Evolutionary conservation across 2,329 filamentous ascomycete genomes (phyloP).

Genomic region (Arthrobotrys entomopaga): DNA sequence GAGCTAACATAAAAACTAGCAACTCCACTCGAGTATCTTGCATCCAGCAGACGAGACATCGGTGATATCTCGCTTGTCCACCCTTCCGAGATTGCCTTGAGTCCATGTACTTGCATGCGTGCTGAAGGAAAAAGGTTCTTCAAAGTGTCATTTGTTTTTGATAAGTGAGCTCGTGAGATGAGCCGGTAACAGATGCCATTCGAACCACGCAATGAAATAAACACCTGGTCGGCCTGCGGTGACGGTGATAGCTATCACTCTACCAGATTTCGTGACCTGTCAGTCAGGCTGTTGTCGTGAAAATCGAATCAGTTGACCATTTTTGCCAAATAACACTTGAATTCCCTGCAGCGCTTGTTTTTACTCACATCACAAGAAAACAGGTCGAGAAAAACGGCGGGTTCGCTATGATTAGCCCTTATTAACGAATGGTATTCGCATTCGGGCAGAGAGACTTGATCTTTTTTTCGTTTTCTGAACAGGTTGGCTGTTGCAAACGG

Average conservation of each 20-base stretch:
- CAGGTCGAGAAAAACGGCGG: background rate
- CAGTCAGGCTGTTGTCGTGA: background rate
- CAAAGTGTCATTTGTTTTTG: background rate
- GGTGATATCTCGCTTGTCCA: slow-evolving; percentile 53
- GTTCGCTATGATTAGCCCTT: slow-evolving; percentile 1
- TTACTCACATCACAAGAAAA: background rate
- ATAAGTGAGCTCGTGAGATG: background rate
- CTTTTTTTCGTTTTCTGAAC: background rate
- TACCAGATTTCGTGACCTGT: slow-evolving; percentile 16
- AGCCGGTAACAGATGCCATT: slow-evolving; percentile 2
- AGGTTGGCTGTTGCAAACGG: slow-evolving; percentile 7
- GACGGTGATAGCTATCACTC: slow-evolving; percentile 40
- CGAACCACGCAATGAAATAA: slow-evolving; percentile 33
- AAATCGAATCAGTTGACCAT: slow-evolving; percentile 36
- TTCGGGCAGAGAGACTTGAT: too few relatives aligned
- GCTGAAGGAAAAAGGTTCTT: too few relatives aligned
- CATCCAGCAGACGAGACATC: slow-evolving; percentile 34
- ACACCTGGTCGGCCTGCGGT: slow-evolving; percentile 4
- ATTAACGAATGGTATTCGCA: too few relatives aligned
- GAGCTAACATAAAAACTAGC: slow-evolving; percentile 4
- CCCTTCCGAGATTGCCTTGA: slow-evolving; percentile 41
- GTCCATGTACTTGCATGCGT: background rate
- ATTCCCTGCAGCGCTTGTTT: slow-evolving; percentile 12
- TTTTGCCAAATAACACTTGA: background rate
- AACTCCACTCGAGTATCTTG: slow-evolving; percentile 46